Conservation (phyloP, 345 rosid species). For the Hirschfeldia incana region DNA sequence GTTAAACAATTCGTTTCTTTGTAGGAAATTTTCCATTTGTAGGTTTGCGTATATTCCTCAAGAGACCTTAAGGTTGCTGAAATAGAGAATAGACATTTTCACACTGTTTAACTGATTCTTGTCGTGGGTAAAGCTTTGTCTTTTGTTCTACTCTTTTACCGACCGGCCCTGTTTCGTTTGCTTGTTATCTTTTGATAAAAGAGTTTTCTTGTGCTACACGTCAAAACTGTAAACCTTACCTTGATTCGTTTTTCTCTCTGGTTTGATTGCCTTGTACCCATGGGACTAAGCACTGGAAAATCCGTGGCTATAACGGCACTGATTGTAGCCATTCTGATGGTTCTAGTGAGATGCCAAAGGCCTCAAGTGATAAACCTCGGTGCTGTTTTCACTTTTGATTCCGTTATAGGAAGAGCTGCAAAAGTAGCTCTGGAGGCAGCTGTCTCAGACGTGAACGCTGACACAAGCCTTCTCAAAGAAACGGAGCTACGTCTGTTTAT, state of each 20-base stretch:
- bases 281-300: slow-evolving; percentile 20
- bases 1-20: background rate
- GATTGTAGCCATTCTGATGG: slow-evolving; percentile 28
- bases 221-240: background rate
- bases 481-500: slow-evolving; percentile 47
- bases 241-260: background rate
- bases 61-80: slow-evolving; percentile 25
- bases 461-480: slow-evolving; percentile 53
- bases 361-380: slow-evolving; percentile 66
- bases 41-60: slow-evolving; percentile 31
- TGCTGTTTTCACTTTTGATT: slow-evolving; percentile 66
- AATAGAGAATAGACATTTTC: background rate
- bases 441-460: slow-evolving; percentile 18
- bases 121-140: slow-evolving; percentile 6
- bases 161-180: slow-evolving; percentile 8
- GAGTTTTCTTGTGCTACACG: background rate
- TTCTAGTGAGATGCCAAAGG: slow-evolving; percentile 39
- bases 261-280: slow-evolving; percentile 16
- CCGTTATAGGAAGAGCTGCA: slow-evolving; percentile 64
- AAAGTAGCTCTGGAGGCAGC: slow-evolving; percentile 72
- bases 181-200: background rate
- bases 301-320: slow-evolving; percentile 17
- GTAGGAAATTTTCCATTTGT: background rate
- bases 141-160: slow-evolving; percentile 11
- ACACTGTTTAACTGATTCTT: slow-evolving; percentile 5